These are phyloP conservation scores for Solanum okadae DNA, from an alignment of 257 asterid species.

Conservation along the genomic window DNA sequence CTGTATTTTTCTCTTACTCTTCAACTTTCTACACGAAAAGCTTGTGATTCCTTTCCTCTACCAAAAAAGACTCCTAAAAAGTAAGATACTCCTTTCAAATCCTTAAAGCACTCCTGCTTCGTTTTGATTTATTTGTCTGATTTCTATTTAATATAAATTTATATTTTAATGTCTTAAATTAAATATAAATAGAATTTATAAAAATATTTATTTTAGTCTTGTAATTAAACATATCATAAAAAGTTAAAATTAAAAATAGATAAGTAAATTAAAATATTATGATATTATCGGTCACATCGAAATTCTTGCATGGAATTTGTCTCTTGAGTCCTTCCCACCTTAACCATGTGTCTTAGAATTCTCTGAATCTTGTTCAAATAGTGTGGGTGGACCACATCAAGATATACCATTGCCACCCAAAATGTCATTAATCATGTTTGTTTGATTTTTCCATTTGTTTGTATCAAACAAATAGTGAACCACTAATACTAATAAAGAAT, in stretches of 20 bases:
- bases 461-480: neutral
- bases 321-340: neutral
- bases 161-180: too few species aligned
- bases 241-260: too few species aligned
- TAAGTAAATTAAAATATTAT: neutral
- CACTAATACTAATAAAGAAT: neutral
- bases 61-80: neutral
- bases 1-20: neutral
- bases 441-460: neutral
- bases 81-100: neutral
- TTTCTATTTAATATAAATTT: too few species aligned
- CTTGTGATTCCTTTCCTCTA: neutral
- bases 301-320: slow-evolving; percentile 13
- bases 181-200: too few species aligned
- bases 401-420: neutral
- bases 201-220: too few species aligned
- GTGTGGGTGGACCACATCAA: slow-evolving; percentile 27
- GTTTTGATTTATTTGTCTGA: neutral
- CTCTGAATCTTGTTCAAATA: slow-evolving; percentile 41
- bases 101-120: neutral
- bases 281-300: slow-evolving; percentile 15
- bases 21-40: neutral
- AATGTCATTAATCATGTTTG: neutral
- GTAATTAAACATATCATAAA: too few species aligned
- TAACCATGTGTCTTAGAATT: neutral